Conservation (phyloP, 169 alveolate species). For the Blepharisma undulans region DNA sequence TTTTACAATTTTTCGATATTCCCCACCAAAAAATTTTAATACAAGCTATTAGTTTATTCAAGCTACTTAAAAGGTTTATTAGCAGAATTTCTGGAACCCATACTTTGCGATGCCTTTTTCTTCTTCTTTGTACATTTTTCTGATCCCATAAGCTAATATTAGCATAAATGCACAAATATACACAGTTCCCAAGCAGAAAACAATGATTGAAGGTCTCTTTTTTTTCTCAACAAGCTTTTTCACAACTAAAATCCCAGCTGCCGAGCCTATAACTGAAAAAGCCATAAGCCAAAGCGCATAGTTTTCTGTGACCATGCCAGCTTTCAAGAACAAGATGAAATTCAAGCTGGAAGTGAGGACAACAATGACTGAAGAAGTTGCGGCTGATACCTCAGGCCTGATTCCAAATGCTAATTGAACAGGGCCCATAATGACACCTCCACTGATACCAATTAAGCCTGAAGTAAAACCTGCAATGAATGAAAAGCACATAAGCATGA, state of each 20-base stretch:
- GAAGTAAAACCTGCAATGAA: background rate
- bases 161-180: background rate
- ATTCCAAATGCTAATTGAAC: constrained; percentile 1
- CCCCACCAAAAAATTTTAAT: background rate
- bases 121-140: background rate
- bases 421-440: constrained; percentile 23
- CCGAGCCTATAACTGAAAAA: background rate
- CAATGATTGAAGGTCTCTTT: constrained; percentile 10
- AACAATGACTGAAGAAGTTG: background rate
- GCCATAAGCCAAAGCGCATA: background rate
- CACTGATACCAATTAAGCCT: constrained; percentile 33
- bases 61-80: background rate
- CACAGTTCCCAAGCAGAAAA: background rate
- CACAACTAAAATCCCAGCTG: constrained; percentile 4
- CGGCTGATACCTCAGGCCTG: constrained; percentile 10
- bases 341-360: constrained; percentile 34
- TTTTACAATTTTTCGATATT: too few species aligned
- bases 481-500: background rate
- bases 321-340: constrained; percentile 52
- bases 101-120: background rate
- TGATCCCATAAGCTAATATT: background rate
- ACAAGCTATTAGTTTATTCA: background rate
- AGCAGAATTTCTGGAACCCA: background rate
- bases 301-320: constrained; percentile 41
- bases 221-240: background rate